Percentiles rank a stretch among this genome's conserved stretches.
phyloP scores from a whole-genome alignment of 2,329 filamentous ascomycete genomes.

The Phialophora verrucosa region DNA sequence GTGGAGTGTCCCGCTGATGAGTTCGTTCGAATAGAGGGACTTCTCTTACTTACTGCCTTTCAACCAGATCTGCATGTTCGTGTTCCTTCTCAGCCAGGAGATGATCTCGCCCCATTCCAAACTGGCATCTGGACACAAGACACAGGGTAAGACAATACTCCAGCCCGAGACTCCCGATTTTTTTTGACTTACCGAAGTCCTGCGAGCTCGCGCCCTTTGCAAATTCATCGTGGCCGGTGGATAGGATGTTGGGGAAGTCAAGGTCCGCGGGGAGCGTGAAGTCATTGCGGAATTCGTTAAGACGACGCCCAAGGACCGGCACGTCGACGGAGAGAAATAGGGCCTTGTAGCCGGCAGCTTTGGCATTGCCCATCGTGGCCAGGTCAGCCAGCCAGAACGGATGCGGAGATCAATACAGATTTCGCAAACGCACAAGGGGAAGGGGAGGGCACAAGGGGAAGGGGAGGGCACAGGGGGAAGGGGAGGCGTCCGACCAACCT shows the following conservation, averaged over 20 bases:
- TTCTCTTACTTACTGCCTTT: constrained; percentile 30
- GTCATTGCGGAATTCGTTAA: constrained; percentile 61
- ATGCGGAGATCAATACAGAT: no score
- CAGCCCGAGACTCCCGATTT: neutral
- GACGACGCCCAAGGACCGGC: constrained; percentile 54
- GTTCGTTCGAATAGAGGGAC: no score
- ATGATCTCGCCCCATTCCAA: constrained; percentile 59
- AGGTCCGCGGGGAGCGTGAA: constrained; percentile 46
- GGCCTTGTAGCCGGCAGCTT: constrained; percentile 55
- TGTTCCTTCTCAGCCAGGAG: constrained; percentile 54
- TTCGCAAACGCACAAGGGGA: neutral
- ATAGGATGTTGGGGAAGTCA: constrained; percentile 34
- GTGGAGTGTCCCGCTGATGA: no score
- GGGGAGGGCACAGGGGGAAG: neutral
- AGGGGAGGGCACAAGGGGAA: constrained; percentile 3
- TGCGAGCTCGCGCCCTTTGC: constrained; percentile 19
- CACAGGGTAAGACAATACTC: neutral
- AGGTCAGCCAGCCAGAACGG: neutral
- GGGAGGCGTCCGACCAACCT: neutral
- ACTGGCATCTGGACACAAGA: constrained; percentile 43
- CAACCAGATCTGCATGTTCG: constrained; percentile 36
- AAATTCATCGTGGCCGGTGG: constrained; percentile 9
- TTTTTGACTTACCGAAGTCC: constrained; percentile 38
- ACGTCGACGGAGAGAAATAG: constrained; percentile 59
- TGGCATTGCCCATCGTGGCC: no score